Evolutionary conservation across 352 stramenopile species (phyloP).

Genomic region (Saprolegnia diclina): DNA sequence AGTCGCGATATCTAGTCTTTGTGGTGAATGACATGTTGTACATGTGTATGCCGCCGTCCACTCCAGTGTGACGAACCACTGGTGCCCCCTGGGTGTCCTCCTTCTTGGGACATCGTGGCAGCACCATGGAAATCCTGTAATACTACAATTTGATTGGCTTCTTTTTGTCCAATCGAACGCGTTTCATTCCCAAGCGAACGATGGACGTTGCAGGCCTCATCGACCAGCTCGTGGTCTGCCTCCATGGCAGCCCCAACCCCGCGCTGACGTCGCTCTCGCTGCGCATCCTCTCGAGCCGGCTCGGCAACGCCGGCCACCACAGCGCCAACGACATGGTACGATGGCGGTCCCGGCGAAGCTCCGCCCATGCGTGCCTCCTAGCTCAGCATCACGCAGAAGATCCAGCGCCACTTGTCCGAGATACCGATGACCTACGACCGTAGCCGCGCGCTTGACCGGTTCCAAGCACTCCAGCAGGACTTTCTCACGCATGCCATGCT

Average conservation of each 20-base stretch:
- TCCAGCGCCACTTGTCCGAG: conserved; percentile 16
- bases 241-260: conserved; percentile 15
- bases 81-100: no score
- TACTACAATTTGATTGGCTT: background rate
- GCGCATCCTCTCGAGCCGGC: conserved; percentile 24
- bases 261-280: conserved; percentile 21
- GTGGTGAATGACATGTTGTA: no score
- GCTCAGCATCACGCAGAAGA: conserved; percentile 22
- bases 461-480: conserved; percentile 21
- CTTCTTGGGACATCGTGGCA: no score
- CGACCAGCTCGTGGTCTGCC: conserved; percentile 6
- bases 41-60: no score
- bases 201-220: conserved; percentile 25
- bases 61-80: no score
- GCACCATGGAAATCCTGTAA: background rate
- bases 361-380: background rate
- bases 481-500: conserved; percentile 27
- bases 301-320: conserved; percentile 3
- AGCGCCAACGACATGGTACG: conserved; percentile 22
- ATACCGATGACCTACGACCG: conserved; percentile 10
- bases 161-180: conserved; percentile 8
- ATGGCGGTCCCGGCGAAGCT: background rate
- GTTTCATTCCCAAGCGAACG: background rate
- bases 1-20: no score
- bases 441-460: conserved; percentile 15